Base-by-base conservation (phyloP, 75 land plant genomes). In the Isoetes taiwanensis region DNA sequence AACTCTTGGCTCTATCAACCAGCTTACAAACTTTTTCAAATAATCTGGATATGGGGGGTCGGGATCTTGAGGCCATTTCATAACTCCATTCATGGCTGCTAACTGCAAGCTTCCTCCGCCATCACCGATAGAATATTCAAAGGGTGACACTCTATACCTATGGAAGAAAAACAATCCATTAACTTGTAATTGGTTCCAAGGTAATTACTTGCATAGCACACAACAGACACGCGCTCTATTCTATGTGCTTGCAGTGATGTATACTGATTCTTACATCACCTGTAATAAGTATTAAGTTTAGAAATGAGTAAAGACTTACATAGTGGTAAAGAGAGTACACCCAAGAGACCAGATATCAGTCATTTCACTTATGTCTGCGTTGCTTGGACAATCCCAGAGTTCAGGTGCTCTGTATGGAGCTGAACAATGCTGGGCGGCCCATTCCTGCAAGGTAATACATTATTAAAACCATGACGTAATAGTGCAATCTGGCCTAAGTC, bases 301-400 rank as follows among this genome's bases (percentile, higher is more conserved):
- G 23, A 63, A 24, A 24, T 26, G 28, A 1, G 30, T 24, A 4
- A 5, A 24, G 24, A 23, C 96, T 81, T 61, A 93, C 98, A 93
- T 88, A 43, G 84, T 81, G 33, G 98, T 83, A 68, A 78, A 93
- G 34, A 93, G 70, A 8, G 98, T 93, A 71, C 98, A 93, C 48
- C 98, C 98, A 33, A 93, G 67, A 31, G 98, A 88, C 98, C 98
- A 93, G 57, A 93, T 75, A 70, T 93, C 98, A 32, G 94, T 81
- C 61, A 83, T 75, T 59, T 84, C 98, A 62, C 88, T 95, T 65
- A 93, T 77, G 57, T 81, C 78, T 17, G 76, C 60, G 60, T 83
- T 66, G 64, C 98, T 93, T 59, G 96, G 80, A 54, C 96, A 88
- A 52, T 93, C 98, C 98, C 98, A 93, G 26, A 93, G 71, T 64